phyloP scores from a whole-genome alignment of 805 yeast genomes.

The Saccharomycopsis synnaedendra region DNA sequence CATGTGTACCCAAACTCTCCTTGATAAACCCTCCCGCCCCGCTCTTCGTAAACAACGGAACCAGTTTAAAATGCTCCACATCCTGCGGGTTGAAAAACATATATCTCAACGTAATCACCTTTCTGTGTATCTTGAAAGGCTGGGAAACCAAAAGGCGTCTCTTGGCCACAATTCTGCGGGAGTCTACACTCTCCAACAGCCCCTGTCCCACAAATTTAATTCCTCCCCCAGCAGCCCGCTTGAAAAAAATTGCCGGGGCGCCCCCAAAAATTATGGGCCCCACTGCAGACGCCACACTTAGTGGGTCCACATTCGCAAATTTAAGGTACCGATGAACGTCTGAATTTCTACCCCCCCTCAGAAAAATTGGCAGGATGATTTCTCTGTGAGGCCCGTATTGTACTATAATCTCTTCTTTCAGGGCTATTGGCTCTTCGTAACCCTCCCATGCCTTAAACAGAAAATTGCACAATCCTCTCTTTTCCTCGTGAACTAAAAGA shows the following conservation, averaged over 20 bases:
- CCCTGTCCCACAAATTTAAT: slow-evolving; percentile 81
- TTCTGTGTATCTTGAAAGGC: slow-evolving; percentile 90
- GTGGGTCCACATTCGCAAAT: slow-evolving; percentile 67
- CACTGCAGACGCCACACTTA: slow-evolving; percentile 73
- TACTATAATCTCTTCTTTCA: slow-evolving; percentile 70
- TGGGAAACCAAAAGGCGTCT: slow-evolving; percentile 87
- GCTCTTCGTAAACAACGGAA: slow-evolving; percentile 84
- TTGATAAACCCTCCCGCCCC: slow-evolving; percentile 94
- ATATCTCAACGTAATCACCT: slow-evolving; percentile 83
- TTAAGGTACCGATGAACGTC: slow-evolving; percentile 70
- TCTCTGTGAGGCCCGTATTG: slow-evolving; percentile 93
- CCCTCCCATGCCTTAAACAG: slow-evolving; percentile 84
- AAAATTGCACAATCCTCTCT: slow-evolving; percentile 71
- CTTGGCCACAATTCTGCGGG: slow-evolving; percentile 75
- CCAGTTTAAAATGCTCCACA: slow-evolving; percentile 77
- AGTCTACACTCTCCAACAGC: slow-evolving; percentile 77
- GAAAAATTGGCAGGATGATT: slow-evolving; percentile 70
- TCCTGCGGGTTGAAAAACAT: slow-evolving; percentile 95
- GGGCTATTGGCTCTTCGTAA: slow-evolving; percentile 71
- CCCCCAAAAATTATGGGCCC: slow-evolving; percentile 80
- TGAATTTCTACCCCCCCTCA: slow-evolving; percentile 62
- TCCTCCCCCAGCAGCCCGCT: slow-evolving; percentile 28
- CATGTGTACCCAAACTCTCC: slow-evolving; percentile 96
- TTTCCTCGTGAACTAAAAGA: slow-evolving; percentile 76
- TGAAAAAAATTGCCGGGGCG: slow-evolving; percentile 79